Evolutionary conservation across 1,284 basidiomycete species (phyloP).

Genomic region (Ustilago esculenta): DNA sequence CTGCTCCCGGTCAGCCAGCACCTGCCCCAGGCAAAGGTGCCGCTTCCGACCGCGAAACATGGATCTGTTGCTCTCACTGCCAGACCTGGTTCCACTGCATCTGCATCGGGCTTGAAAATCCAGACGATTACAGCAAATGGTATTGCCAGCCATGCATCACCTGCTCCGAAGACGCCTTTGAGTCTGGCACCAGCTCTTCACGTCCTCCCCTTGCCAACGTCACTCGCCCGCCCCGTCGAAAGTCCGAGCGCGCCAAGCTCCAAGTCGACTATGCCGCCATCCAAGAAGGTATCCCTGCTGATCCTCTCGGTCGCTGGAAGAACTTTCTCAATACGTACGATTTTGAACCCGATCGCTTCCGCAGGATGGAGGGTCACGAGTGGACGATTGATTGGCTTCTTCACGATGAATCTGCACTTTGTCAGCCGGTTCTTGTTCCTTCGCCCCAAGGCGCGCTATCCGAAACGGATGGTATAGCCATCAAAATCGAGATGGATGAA

Average conservation of each 20-base stretch:
- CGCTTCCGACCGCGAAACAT: constrained; percentile 41
- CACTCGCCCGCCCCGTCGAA: constrained; percentile 37
- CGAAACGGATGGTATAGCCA: neutral
- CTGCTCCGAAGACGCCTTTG: constrained; percentile 12
- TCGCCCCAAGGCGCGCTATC: neutral
- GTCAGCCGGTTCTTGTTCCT: constrained; percentile 49
- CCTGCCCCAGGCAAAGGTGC: constrained; percentile 41
- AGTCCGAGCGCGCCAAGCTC: constrained; percentile 37
- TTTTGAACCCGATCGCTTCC: constrained; percentile 34
- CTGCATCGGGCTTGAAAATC: constrained; percentile 48
- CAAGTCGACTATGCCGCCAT: constrained; percentile 59
- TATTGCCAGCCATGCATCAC: constrained; percentile 51
- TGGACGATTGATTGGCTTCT: constrained; percentile 59
- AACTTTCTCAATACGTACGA: constrained; percentile 38
- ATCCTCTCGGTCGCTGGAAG: constrained; percentile 53
- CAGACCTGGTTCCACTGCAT: constrained; percentile 56
- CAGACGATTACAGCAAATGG: constrained; percentile 53
- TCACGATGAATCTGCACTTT: constrained; percentile 32
- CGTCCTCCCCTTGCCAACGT: constrained; percentile 28
- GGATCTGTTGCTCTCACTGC: constrained; percentile 59
- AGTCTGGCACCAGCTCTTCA: constrained; percentile 22
- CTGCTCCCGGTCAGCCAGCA: constrained; percentile 18
- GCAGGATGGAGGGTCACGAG: constrained; percentile 37
- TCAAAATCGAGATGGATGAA: constrained; percentile 3
- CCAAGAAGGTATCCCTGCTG: constrained; percentile 55